Evolutionary conservation across 108 stramenopile genomes (phyloP).

Genomic region (Cylindrotheca closterium): DNA sequence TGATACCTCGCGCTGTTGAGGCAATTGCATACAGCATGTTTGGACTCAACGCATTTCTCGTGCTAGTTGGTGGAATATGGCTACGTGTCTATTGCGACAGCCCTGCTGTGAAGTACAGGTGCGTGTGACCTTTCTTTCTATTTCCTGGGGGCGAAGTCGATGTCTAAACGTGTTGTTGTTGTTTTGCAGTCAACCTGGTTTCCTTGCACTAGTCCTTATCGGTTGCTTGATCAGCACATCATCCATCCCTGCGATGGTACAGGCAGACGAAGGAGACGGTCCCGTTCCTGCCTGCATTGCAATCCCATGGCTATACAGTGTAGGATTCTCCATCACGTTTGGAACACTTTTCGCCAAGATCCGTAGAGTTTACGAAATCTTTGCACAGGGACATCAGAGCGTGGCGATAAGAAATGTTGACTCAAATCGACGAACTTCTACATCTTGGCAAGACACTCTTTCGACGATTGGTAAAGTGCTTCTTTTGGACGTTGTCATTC

Average conservation of each 20-base stretch:
- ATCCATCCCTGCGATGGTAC: conserved; percentile 10
- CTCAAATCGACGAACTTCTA: too few relatives aligned
- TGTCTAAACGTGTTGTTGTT: too few relatives aligned
- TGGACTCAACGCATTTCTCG: not conserved
- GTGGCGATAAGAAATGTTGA: too few relatives aligned
- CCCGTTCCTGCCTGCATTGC: conserved; percentile 27
- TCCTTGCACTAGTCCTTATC: conserved; percentile 6
- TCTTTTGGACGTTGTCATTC: conserved; percentile 9
- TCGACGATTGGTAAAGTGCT: conserved; percentile 5
- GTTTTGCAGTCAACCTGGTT: conserved; percentile 10
- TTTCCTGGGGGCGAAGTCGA: too few relatives aligned
- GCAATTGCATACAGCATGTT: conserved; percentile 1
- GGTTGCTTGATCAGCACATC: conserved; percentile 15
- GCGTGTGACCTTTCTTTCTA: too few relatives aligned
- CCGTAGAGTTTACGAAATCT: conserved; percentile 19
- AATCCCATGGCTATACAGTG: conserved; percentile 27
- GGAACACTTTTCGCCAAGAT: conserved; percentile 41
- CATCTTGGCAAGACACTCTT: conserved; percentile 6
- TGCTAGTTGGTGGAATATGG: conserved; percentile 6
- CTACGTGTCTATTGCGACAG: conserved; percentile 3
- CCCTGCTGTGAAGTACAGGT: not conserved
- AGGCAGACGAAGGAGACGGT: not conserved
- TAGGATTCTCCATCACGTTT: too few relatives aligned
- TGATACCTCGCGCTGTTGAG: not conserved
- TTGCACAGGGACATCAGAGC: too few relatives aligned